Conservation (phyloP, 345 rosid genomes). For the Abelmoschus esculentus region DNA sequence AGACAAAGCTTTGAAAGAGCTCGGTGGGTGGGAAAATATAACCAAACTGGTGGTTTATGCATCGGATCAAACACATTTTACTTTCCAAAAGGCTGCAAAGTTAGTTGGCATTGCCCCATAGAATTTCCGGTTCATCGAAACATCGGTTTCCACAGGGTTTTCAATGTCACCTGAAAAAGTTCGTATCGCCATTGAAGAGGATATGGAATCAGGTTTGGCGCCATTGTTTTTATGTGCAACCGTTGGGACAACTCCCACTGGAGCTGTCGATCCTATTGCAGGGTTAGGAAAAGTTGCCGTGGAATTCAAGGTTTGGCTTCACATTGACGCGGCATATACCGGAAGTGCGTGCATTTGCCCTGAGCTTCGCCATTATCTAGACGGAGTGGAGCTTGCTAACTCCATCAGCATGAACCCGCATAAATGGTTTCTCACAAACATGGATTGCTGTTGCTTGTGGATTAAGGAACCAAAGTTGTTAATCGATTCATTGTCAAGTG, state of each 20-base stretch:
- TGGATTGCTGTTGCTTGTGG: constrained; percentile 49
- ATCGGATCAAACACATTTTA: constrained; percentile 8
- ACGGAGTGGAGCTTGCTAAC: constrained; percentile 34
- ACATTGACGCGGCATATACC: constrained; percentile 39
- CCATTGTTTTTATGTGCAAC: constrained; percentile 29
- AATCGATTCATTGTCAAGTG: constrained; percentile 27
- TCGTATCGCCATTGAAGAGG: constrained; percentile 7
- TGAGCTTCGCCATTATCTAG: constrained; percentile 33
- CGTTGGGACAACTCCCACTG: constrained; percentile 19
- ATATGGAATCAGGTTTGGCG: constrained; percentile 14
- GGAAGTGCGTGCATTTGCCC: constrained; percentile 52
- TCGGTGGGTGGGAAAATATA: constrained; percentile 13
- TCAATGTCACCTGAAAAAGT: constrained; percentile 13
- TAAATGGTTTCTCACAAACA: constrained; percentile 43
- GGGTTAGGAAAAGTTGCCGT: constrained; percentile 17
- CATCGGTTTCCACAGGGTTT: constrained; percentile 19
- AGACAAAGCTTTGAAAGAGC: neutral
- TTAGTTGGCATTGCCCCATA: constrained; percentile 19
- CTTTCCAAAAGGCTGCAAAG: constrained; percentile 8
- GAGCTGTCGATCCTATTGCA: constrained; percentile 24
- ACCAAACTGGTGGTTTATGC: constrained; percentile 23
- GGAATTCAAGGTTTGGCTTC: constrained; percentile 20
- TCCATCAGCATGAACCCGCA: constrained; percentile 39
- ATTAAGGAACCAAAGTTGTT: constrained; percentile 24
- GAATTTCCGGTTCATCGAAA: constrained; percentile 17